Evolutionary conservation across 192 early-diverging fungal species (phyloP), one percentile per base, ranked within the genome.

Genomic region (Umbelopsis ramanniana): DNA sequence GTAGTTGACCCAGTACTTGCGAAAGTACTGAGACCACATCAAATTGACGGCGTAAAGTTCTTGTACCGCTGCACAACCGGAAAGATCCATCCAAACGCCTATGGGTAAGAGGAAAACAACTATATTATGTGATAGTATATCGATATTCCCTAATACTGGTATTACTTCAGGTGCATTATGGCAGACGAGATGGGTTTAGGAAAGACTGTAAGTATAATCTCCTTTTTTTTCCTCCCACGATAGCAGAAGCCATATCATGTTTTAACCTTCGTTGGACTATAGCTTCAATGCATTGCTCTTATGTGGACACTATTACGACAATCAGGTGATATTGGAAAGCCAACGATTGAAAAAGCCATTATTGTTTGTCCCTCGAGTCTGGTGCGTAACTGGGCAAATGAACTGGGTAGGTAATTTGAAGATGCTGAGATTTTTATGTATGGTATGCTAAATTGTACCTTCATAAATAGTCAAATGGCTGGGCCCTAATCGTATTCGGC

Each of bases 301-400:
- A 78, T 99, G n/a, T 99, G 98, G 97, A 99, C 98, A 5, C 76
- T 99, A 22, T 80, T 99, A 47, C 88, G 92, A 19, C 98, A 99
- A 79, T 98, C 96, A 11, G 91, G 92, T 1, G 82, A 86, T 35
- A 80, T 92, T 0, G 94, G 93, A 29, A 99, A 97, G 79, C 91
- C 95, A 3, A 95, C 93, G 0, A 96, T 98, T 38, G 94, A 97
- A 53, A 99, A 99, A 79, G 93, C 89, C 45, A 97, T 99, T 70
- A 96, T 99, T 47, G 96, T 91, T 9, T 99, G 98, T 72, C 98
- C 98, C 0, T 96, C 93, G 38, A 92, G 89, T 74, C 85, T 99
- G 47, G 98, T 99, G 8, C 91, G 89, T 76, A 99, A 99, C 76
- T 99, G 98, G 98, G 96, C 92, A 17, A 99, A 99, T 75, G 98